A percentile compares a stretch with the other conserved stretches of the same genome.
Conservation (phyloP, 192 early-diverging fungal species). For the Phlyctochytrium bullatum region DNA sequence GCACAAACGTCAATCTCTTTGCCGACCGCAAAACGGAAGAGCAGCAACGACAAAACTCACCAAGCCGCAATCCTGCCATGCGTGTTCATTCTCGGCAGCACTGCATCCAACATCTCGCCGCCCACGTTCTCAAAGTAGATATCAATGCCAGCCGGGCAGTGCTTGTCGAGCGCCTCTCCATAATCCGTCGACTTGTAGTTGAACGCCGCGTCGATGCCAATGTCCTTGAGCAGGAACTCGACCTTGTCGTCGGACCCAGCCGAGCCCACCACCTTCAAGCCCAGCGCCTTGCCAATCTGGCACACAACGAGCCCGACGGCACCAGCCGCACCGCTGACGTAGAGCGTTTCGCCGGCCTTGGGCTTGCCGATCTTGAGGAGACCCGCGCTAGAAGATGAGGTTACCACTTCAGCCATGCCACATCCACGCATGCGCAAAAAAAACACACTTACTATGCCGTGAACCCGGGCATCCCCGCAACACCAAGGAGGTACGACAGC, state of each 20-base stretch:
- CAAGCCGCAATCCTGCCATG: slow-evolving; percentile 69
- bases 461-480: slow-evolving; percentile 77
- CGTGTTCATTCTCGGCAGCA: slow-evolving; percentile 59
- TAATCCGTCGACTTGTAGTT: slow-evolving; percentile 85
- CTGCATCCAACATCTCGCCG: slow-evolving; percentile 76
- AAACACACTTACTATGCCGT: no score
- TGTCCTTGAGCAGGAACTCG: slow-evolving; percentile 56
- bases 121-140: slow-evolving; percentile 86
- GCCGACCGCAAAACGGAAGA: not conserved
- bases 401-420: no score
- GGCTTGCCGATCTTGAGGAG: slow-evolving; percentile 64
- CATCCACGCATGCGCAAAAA: no score
- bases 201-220: slow-evolving; percentile 81
- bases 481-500: slow-evolving; percentile 58
- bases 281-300: slow-evolving; percentile 74
- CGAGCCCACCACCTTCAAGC: slow-evolving; percentile 78
- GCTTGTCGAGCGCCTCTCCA: slow-evolving; percentile 46
- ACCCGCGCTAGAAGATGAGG: no score
- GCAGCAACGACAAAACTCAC: slow-evolving; percentile 4
- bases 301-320: slow-evolving; percentile 68
- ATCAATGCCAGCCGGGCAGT: slow-evolving; percentile 78
- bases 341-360: slow-evolving; percentile 79
- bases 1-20: not conserved
- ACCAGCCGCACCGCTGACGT: slow-evolving; percentile 79
- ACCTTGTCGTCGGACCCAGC: slow-evolving; percentile 86